Percentiles rank a stretch among this genome's conserved stretches.
These are phyloP conservation scores for Cenchrus americanus DNA, from an alignment of 176 grass and related monocot genomes.

Conservation along the genomic window DNA sequence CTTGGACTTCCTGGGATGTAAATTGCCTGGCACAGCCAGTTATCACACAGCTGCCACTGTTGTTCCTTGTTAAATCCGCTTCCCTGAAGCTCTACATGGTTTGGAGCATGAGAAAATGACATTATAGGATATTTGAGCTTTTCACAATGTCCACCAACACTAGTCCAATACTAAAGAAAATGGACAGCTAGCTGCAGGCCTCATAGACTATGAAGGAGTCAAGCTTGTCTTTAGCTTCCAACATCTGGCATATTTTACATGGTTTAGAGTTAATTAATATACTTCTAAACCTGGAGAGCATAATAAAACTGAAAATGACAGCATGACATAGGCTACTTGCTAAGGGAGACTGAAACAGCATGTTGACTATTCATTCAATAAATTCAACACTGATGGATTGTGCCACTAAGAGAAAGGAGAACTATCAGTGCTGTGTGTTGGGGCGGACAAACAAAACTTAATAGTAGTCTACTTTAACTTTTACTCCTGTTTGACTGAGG, in stretches of 20 bases:
- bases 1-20: conserved; percentile 21
- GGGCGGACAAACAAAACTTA: background rate
- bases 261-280: conserved; percentile 19
- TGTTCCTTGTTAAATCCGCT: conserved; percentile 54
- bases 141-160: conserved; percentile 26
- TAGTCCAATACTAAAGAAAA: conserved; percentile 1
- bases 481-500: background rate
- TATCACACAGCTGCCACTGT: background rate
- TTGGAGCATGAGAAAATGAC: conserved; percentile 38
- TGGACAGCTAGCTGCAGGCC: conserved; percentile 39
- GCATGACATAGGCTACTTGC: background rate
- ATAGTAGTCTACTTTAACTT: background rate
- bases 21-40: conserved; percentile 42
- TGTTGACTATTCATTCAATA: background rate
- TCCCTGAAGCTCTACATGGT: conserved; percentile 18
- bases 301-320: conserved; percentile 31
- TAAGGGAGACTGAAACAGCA: background rate
- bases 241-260: conserved; percentile 52
- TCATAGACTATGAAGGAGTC: conserved; percentile 41
- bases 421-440: background rate
- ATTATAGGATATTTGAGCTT: conserved; percentile 31
- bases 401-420: background rate
- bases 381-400: background rate
- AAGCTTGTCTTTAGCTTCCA: conserved; percentile 43
- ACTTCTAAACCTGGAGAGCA: conserved; percentile 9